These are phyloP conservation scores for Dictyostelium intermedium DNA, from an alignment of 78 protist species.

Conservation along the genomic window DNA sequence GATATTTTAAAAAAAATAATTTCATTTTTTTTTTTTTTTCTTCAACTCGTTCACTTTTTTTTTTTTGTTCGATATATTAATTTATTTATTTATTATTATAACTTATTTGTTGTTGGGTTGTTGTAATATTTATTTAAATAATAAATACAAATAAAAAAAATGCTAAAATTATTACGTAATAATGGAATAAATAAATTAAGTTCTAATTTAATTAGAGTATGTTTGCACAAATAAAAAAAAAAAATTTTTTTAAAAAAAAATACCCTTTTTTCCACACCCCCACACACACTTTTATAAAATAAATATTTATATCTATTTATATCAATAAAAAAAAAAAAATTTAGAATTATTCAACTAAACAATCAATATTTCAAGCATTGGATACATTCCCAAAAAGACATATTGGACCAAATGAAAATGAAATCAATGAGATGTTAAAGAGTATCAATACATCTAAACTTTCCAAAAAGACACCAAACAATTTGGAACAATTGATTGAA, in stretches of 20 bases:
- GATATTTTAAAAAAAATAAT: no score
- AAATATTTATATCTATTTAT: not conserved
- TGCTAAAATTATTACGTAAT: constrained; percentile 15
- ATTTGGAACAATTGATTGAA: constrained; percentile 84
- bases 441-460: constrained; percentile 58
- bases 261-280: not conserved
- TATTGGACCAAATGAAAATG: constrained; percentile 87
- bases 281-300: not conserved
- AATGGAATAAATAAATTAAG: constrained; percentile 1
- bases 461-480: not conserved
- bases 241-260: no score
- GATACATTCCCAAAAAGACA: constrained; percentile 92
- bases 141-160: not conserved
- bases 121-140: not conserved
- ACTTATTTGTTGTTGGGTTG: not conserved
- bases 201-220: not conserved
- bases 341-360: not conserved
- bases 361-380: constrained; percentile 69
- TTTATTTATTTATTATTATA: not conserved
- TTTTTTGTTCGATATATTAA: not conserved
- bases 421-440: constrained; percentile 59
- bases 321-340: no score
- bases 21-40: not conserved
- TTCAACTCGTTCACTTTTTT: not conserved
- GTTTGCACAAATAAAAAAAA: not conserved